Conservation (phyloP, 805 yeast genomes). For the Maudiozyma bulderi region DNA sequence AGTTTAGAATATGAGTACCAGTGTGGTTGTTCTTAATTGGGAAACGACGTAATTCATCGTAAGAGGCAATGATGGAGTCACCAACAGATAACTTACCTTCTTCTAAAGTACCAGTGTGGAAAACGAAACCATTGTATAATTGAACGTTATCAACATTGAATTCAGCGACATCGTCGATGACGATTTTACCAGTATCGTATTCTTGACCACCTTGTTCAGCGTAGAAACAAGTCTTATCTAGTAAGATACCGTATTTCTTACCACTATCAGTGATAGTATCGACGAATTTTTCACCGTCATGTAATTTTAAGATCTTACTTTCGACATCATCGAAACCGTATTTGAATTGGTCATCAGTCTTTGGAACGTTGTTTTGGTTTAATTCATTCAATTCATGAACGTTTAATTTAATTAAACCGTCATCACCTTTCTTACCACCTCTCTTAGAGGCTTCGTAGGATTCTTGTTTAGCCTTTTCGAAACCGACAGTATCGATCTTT, state of each 20-base stretch:
- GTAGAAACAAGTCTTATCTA: conserved; percentile 88
- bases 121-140: conserved; percentile 84
- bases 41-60: conserved; percentile 89
- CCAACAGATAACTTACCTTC: conserved; percentile 68
- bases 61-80: conserved; percentile 72
- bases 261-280: conserved; percentile 36
- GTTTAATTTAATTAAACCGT: conserved; percentile 65
- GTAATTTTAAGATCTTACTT: conserved; percentile 62
- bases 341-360: conserved; percentile 77
- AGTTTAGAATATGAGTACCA: conserved; percentile 91
- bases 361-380: conserved; percentile 48
- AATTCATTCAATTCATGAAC: conserved; percentile 81
- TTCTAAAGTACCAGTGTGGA: conserved; percentile 79
- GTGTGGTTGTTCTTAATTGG: conserved; percentile 97
- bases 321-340: conserved; percentile 62
- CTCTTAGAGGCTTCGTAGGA: conserved; percentile 95
- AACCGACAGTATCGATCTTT: conserved; percentile 83
- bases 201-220: conserved; percentile 99
- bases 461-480: conserved; percentile 80
- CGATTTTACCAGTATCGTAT: conserved; percentile 86
- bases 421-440: conserved; percentile 53
- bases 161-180: conserved; percentile 78
- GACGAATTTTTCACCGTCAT: conserved; percentile 55
- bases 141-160: conserved; percentile 90
- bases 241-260: conserved; percentile 64